Evolutionary conservation across 129 eudicot species (phyloP).

Genomic region (Scalesia atractyloides): DNA sequence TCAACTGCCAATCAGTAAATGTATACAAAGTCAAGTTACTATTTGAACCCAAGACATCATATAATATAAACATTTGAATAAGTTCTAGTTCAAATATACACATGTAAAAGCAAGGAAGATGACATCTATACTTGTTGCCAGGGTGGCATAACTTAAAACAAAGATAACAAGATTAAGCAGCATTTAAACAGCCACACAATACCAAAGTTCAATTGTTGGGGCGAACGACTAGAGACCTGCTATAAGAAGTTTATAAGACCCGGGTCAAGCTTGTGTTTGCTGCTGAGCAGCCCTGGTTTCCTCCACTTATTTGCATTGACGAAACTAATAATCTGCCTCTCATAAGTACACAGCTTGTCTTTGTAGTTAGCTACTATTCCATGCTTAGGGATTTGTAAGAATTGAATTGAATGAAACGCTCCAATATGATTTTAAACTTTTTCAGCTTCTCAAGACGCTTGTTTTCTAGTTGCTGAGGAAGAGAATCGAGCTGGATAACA

Average conservation of each 20-base stretch:
- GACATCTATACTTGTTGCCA: slow-evolving; percentile 14
- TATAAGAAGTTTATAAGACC: slow-evolving; percentile 43
- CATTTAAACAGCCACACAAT: not conserved
- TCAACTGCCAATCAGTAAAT: not conserved
- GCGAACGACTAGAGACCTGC: slow-evolving; percentile 60
- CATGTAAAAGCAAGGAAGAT: not conserved
- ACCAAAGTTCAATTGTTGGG: slow-evolving; percentile 50
- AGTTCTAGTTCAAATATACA: no score
- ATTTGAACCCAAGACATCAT: not conserved
- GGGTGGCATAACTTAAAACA: no score
- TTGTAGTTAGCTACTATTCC: not conserved
- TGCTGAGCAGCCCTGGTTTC: not conserved
- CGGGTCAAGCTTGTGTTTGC: slow-evolving; percentile 23
- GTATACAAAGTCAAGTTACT: not conserved
- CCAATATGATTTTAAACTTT: not conserved
- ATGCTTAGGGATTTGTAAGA: slow-evolving; percentile 11
- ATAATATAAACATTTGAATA: not conserved
- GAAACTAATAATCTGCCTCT: not conserved
- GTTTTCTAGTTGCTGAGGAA: slow-evolving; percentile 10
- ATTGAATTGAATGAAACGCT: not conserved
- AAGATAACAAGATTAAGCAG: no score
- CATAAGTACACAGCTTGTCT: slow-evolving; percentile 8
- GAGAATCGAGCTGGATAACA: slow-evolving; percentile 8
- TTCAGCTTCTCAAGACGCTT: slow-evolving; percentile 21
- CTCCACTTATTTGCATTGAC: not conserved